Base-by-base conservation (phyloP, 2,329 filamentous ascomycete genomes). In the Clonostachys byssicola region DNA sequence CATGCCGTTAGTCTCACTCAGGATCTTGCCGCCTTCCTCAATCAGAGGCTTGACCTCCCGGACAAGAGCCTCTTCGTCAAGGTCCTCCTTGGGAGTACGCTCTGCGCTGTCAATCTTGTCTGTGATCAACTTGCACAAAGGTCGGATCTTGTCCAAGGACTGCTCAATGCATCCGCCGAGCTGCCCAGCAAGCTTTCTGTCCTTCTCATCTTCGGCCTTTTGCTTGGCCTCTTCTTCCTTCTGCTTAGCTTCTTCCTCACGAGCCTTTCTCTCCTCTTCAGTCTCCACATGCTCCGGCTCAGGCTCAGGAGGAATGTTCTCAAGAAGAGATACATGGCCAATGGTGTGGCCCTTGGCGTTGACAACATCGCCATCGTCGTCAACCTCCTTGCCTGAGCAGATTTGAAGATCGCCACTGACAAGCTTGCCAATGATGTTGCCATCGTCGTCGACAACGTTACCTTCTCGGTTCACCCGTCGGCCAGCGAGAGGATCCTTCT, bases 61-160 rank as follows among this genome's bases (percentile, higher is more conserved):
- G 60, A 96, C 91, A 6, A 96, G 81, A 56, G 88, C 80, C 60
- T 96, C 89, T 64, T 96, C 92, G 60, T 96, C 90, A 20, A 92
- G 84, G 57, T 96, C 90, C 5, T 95, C 89, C 67, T 89, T 87
- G 40, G 88, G 86, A 30, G 86, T 89, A 54, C 83, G 81, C 65
- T 96, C 89, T 30, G 88, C 89, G 47, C 76, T 77, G 57, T 95
- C 88, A 58, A 95, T 88, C 69, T 86, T 79, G 81, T 91, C 86
- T 5, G 82, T 88, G 65, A 96, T 96, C 73, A 90, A 80, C 70
- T 88, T 90, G 75, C 88, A 88, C 60, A 95, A 83, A 10, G 91
- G 91, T 55, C 88, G 84, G 61, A 96, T 81, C 63, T 85, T 88
- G 60, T 95, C 89, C 7, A 96, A 77, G 13, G 89, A 89, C 64